These are phyloP conservation scores for Neurospora sp. DNA, from an alignment of 495 filamentous ascomycete genomes.

Conservation along the genomic window DNA sequence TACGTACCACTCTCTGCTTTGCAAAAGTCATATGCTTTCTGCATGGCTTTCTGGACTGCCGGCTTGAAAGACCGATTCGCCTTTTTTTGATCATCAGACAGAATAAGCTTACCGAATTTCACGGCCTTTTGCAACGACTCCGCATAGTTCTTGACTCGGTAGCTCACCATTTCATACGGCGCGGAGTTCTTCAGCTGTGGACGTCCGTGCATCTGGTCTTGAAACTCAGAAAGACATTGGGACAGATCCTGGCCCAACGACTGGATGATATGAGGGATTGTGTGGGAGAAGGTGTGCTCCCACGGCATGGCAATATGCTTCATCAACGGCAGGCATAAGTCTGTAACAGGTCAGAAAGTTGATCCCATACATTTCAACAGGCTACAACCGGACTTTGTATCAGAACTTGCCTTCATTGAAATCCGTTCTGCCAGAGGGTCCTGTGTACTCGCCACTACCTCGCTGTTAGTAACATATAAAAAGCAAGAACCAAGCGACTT, in stretches of 20 bases:
- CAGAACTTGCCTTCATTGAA: conserved; percentile 36
- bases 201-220: conserved; percentile 17
- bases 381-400: background rate
- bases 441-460: conserved; percentile 20
- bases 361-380: background rate
- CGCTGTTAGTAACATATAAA: conserved; percentile 2
- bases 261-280: conserved; percentile 8
- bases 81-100: conserved; percentile 32
- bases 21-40: conserved; percentile 33
- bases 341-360: conserved; percentile 10
- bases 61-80: conserved; percentile 44
- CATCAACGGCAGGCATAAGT: conserved; percentile 37
- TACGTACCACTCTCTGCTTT: conserved; percentile 31
- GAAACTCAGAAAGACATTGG: conserved; percentile 20
- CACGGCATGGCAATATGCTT: conserved; percentile 37
- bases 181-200: conserved; percentile 3
- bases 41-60: conserved; percentile 33
- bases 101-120: conserved; percentile 25
- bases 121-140: conserved; percentile 24
- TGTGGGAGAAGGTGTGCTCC: conserved; percentile 34
- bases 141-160: conserved; percentile 31
- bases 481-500: conserved; percentile 11
- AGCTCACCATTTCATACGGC: conserved; percentile 1
- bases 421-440: conserved; percentile 20
- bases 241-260: conserved; percentile 5